Conservation (phyloP, 345 rosid genomes). For the Acer saccharum region DNA sequence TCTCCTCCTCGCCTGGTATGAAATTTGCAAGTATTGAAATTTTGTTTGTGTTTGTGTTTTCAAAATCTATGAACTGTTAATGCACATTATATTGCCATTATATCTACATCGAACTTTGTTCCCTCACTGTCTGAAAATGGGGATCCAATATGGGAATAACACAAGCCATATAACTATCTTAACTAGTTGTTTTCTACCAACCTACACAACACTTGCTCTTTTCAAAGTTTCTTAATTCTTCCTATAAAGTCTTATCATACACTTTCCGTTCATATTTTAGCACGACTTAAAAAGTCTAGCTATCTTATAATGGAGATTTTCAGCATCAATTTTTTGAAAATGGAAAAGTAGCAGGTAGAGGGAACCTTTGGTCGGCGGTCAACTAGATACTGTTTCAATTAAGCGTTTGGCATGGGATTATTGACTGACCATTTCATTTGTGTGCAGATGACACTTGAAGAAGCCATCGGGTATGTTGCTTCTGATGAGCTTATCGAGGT, state of each 20-base stretch:
- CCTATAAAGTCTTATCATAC: neutral
- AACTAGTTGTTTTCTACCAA: neutral
- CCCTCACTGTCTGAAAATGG: neutral
- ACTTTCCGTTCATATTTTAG: neutral
- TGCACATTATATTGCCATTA: neutral
- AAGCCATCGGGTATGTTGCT: constrained; percentile 96
- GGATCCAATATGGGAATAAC: neutral
- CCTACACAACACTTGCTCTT: neutral
- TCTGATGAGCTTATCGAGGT: constrained; percentile 98
- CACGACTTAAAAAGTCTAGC: neutral
- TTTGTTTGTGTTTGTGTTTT: constrained; percentile 10
- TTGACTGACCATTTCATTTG: constrained; percentile 18
- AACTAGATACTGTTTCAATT: neutral
- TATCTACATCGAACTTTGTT: neutral
- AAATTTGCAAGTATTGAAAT: neutral
- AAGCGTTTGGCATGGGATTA: neutral
- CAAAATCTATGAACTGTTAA: neutral
- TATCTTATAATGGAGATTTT: neutral
- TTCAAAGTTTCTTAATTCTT: neutral
- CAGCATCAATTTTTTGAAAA: neutral
- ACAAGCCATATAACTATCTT: neutral
- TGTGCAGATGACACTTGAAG: constrained; percentile 95
- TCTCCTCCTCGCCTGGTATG: constrained; percentile 93
- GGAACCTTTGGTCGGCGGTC: neutral
- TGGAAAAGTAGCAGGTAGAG: neutral